Evolutionary conservation across 345 rosid genomes (phyloP).

Genomic region (Corymbia maculata): DNA sequence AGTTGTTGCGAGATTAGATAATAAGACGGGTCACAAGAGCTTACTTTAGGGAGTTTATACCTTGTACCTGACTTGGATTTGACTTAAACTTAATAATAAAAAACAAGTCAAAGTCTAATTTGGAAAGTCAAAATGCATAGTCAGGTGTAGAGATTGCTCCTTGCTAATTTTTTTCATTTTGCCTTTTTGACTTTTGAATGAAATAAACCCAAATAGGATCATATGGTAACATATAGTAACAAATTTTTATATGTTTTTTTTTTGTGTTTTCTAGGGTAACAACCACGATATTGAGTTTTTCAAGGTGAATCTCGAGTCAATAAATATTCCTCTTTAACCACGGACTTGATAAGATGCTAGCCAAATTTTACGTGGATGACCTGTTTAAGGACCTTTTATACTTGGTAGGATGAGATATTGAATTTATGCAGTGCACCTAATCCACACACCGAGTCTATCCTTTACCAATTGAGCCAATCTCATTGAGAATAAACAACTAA

Average conservation of each 20-base stretch:
- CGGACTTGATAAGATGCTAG: neutral
- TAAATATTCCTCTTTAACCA: neutral
- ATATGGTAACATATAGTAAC: neutral
- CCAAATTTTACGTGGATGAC: neutral
- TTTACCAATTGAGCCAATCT: neutral
- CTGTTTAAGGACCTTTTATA: neutral
- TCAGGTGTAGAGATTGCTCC: neutral
- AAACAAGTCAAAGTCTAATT: neutral
- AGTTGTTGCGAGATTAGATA: neutral
- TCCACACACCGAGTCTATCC: neutral
- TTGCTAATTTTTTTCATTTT: neutral
- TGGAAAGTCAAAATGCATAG: neutral
- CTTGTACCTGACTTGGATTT: neutral
- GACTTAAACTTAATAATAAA: neutral
- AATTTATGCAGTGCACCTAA: neutral
- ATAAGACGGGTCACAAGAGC: neutral
- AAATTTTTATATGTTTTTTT: neutral
- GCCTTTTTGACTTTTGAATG: neutral
- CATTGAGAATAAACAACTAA: neutral
- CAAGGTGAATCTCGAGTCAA: neutral
- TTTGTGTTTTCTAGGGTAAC: neutral
- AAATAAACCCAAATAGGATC: neutral
- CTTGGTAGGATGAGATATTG: neutral
- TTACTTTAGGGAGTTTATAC: neutral
- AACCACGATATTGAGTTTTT: neutral